Conservation (phyloP, 2,329 filamentous ascomycete genomes). For the Xylariaceae sp. region DNA sequence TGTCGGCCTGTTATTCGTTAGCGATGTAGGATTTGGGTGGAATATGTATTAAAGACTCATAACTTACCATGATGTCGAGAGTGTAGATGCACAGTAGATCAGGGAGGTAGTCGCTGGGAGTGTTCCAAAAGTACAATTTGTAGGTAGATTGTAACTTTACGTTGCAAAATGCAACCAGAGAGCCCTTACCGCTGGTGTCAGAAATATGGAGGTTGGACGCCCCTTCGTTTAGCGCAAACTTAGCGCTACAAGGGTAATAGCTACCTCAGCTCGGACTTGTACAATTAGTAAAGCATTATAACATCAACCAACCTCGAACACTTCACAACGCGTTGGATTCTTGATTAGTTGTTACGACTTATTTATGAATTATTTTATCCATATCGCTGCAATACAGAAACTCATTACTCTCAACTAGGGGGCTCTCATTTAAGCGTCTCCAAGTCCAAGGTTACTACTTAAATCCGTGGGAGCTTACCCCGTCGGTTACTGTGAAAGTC, state of each 20-base stretch:
- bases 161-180: too few relatives aligned
- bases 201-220: background rate
- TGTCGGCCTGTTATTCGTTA: conserved; percentile 70
- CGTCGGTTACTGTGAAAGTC: background rate
- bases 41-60: accelerated
- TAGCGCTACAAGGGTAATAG: background rate
- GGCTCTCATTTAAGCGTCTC: background rate
- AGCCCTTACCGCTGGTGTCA: too few relatives aligned
- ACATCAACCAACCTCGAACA: too few relatives aligned
- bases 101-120: background rate
- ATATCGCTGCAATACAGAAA: background rate
- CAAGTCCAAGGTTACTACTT: background rate
- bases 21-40: background rate
- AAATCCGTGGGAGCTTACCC: background rate
- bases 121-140: background rate
- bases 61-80: conserved; percentile 24
- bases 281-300: too few relatives aligned
- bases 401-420: background rate
- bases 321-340: background rate
- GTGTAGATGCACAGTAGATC: background rate
- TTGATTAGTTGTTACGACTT: too few relatives aligned
- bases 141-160: too few relatives aligned
- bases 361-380: too few relatives aligned
- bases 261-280: too few relatives aligned
- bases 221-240: conserved; percentile 6